Evolutionary conservation across 2,329 filamentous ascomycete species (phyloP).

Genomic region (Penicillium carneum): DNA sequence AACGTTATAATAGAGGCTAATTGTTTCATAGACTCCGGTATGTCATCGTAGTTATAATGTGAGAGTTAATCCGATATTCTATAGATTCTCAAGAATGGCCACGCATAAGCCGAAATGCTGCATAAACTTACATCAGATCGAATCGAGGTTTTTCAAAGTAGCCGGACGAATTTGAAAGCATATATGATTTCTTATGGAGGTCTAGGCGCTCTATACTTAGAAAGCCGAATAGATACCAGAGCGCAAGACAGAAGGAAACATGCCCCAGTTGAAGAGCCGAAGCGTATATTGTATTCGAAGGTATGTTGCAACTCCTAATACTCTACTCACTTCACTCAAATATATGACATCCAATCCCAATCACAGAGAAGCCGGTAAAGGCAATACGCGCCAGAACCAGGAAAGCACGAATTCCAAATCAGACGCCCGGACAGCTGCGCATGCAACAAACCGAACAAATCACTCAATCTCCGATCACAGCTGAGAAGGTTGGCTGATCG

Average conservation of each 20-base stretch:
- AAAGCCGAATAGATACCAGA: too few relatives aligned
- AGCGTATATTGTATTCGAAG: neutral
- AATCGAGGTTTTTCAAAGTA: neutral
- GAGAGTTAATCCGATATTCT: too few relatives aligned
- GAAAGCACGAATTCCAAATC: slow-evolving; percentile 6
- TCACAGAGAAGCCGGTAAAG: neutral
- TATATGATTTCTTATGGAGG: neutral
- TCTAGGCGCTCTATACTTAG: neutral
- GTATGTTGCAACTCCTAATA: neutral
- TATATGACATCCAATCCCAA: neutral
- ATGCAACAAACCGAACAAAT: slow-evolving; percentile 3
- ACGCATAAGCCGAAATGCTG: neutral
- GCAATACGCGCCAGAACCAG: neutral
- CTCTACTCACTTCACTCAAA: neutral
- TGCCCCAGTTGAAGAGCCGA: too few relatives aligned
- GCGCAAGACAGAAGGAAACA: neutral
- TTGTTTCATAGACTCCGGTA: too few relatives aligned
- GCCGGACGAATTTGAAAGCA: slow-evolving; percentile 12
- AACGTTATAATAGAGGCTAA: too few relatives aligned
- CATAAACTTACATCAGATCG: slow-evolving; percentile 9
- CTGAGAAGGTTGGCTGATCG: neutral
- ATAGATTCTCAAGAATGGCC: neutral
- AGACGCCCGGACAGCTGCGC: neutral
- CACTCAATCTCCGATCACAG: slow-evolving; percentile 1
- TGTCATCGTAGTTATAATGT: neutral